Evolutionary conservation across 306 rosid species (phyloP).

Genomic region (Phaseolus lunatus): DNA sequence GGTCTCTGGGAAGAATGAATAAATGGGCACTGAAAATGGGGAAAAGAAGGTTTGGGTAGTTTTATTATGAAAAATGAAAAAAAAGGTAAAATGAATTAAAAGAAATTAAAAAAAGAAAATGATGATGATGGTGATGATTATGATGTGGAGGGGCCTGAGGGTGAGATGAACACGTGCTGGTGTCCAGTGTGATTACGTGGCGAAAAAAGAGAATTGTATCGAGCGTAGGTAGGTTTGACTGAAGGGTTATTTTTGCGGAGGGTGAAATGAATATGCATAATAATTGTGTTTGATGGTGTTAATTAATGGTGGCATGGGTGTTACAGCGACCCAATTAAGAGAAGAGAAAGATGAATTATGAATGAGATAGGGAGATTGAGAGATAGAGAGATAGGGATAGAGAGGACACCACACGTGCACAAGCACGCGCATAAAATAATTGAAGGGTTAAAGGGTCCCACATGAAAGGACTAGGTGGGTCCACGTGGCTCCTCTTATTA

Average conservation of each 20-base stretch:
- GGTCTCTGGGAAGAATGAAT: slow-evolving; percentile 39
- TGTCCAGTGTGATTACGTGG: slow-evolving; percentile 77
- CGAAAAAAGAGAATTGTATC: slow-evolving; percentile 47
- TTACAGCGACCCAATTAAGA: slow-evolving; percentile 9
- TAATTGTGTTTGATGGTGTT: slow-evolving; percentile 13
- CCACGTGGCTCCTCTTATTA: slow-evolving; percentile 34
- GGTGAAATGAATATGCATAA: slow-evolving; percentile 30
- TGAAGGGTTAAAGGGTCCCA: slow-evolving; percentile 51
- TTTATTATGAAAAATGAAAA: not conserved
- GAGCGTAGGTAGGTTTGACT: slow-evolving; percentile 53
- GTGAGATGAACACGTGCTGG: slow-evolving; percentile 77
- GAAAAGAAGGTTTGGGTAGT: slow-evolving; percentile 14
- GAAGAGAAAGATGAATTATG: slow-evolving; percentile 36
- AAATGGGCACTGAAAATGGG: slow-evolving; percentile 64
- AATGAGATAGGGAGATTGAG: slow-evolving; percentile 15
- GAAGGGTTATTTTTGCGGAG: slow-evolving; percentile 43
- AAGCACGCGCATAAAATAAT: slow-evolving; percentile 65
- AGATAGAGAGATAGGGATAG: slow-evolving; percentile 33
- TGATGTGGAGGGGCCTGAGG: slow-evolving; percentile 58
- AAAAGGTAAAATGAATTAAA: not conserved
- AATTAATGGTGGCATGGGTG: slow-evolving; percentile 20
- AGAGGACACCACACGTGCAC: slow-evolving; percentile 92
- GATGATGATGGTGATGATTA: slow-evolving; percentile 45
- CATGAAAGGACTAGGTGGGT: slow-evolving; percentile 45
- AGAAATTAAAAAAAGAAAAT: not conserved